Percentiles rank a stretch among this genome's conserved stretches.
These are phyloP conservation scores for Flaveria brownii DNA, from an alignment of 129 eudicot species.

Conservation along the genomic window DNA sequence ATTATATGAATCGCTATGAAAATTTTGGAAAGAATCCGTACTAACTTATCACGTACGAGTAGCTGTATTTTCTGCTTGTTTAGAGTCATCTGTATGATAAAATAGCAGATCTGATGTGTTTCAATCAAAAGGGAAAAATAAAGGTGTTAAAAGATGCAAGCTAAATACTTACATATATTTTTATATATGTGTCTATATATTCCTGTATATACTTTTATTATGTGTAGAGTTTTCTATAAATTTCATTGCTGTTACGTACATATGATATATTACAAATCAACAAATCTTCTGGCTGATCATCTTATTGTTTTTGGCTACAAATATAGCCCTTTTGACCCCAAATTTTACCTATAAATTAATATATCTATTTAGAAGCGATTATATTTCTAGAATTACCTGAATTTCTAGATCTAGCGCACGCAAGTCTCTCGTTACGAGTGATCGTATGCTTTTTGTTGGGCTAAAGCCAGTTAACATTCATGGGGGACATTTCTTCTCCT, in stretches of 20 bases:
- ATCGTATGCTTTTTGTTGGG: background rate
- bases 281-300: background rate
- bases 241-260: background rate
- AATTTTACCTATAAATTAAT: background rate
- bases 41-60: background rate
- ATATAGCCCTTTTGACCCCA: background rate
- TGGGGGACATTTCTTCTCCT: background rate
- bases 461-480: background rate
- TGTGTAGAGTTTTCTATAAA: background rate
- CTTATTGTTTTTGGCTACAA: background rate
- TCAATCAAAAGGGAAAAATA: background rate
- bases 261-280: background rate
- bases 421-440: no score
- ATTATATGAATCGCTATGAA: background rate
- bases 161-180: background rate
- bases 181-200: background rate
- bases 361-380: background rate
- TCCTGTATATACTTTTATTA: background rate
- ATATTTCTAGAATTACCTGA: no score
- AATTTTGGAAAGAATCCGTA: constrained; percentile 11
- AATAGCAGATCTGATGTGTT: constrained; percentile 10
- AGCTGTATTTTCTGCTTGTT: background rate
- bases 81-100: background rate
- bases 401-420: background rate
- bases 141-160: background rate